Percentiles rank a stretch among this genome's conserved stretches.
Evolutionary conservation across 192 early-diverging fungal genomes (phyloP).

Genomic region (Obelidium mucronatum): DNA sequence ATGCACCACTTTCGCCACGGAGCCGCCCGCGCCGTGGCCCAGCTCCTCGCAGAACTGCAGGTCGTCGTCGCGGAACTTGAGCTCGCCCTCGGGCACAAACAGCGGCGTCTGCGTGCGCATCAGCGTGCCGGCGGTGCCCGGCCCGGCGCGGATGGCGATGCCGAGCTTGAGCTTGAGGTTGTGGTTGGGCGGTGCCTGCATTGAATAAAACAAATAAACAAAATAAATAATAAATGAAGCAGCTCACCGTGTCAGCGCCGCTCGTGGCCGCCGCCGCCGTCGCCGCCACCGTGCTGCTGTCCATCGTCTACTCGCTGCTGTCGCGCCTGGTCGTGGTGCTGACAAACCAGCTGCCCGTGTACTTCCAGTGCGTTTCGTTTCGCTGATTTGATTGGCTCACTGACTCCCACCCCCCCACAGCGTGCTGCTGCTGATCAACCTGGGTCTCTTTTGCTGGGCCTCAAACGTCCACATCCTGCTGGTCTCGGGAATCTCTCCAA

Average conservation of each 20-base stretch:
- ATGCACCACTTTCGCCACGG: slow-evolving; percentile 89
- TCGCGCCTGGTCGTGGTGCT: slow-evolving; percentile 14
- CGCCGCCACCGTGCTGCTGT: no score
- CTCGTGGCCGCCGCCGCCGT: no score
- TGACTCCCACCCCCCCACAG: slow-evolving; percentile 42
- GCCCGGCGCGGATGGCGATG: slow-evolving; percentile 6
- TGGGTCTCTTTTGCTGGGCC: slow-evolving; percentile 59
- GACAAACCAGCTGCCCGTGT: slow-evolving; percentile 17
- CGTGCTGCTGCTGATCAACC: slow-evolving; percentile 49
- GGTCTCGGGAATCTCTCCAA: slow-evolving; percentile 45
- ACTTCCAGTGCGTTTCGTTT: slow-evolving; percentile 25
- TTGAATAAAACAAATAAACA: no score
- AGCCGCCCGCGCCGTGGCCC: slow-evolving; percentile 95
- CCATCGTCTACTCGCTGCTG: background rate
- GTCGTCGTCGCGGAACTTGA: slow-evolving; percentile 63
- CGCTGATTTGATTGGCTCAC: background rate
- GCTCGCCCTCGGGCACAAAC: slow-evolving; percentile 41
- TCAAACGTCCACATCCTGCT: slow-evolving; percentile 52
- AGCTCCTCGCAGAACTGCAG: slow-evolving; percentile 77
- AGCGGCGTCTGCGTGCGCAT: slow-evolving; percentile 30
- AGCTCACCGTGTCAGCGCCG: no score
- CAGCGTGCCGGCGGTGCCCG: slow-evolving; percentile 41
- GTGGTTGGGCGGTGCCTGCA: no score
- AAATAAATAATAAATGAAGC: no score
- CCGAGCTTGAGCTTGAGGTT: slow-evolving; percentile 14